Base-by-base conservation (phyloP, 805 yeast species). In the Suhomyces faveliae region DNA sequence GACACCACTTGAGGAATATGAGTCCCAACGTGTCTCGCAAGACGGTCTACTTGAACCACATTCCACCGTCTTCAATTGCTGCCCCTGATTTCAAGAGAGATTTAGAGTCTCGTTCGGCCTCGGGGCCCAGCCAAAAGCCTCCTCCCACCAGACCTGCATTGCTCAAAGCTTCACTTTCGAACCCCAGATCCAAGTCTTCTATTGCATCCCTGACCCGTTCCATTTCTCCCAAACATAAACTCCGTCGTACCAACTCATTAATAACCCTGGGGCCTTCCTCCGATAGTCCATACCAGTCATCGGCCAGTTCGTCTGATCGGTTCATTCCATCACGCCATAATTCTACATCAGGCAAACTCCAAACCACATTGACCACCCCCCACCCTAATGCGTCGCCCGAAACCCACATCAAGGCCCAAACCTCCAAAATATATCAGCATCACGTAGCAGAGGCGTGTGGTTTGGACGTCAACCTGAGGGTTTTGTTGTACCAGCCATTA, bases 361-460 rank as follows among this genome's bases (percentile, higher is more conserved):
- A 71, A 39, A 62, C 72, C 11, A 47, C 52, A 6, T 56, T 54
- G n/a, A 51, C 59, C n/a, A 51, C 56, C 15, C 76, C 74, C 2
- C 73, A 63, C 46, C 78, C 78, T 2, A 70, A 71, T 56, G 77
- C 77, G 13, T 71, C 79, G 46, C 84, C 84, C 1, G 71, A 73
- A 50, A 76, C 79, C 5, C 83, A 80, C 57, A 78, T 80, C 39
- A 75, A 74, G 54, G 77, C 78, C 3, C 82, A 79, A 58, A 78
- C 80, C 3, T 67, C 77, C 7, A 73, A 76, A 51, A 76, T 79
- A 4, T 89, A 88, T 60, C 85, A 86, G 63, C 81, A 81, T 57
- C 84, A 89, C 22, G 96, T 92, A 1, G 98, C 97, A 0, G 87
- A 87, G 61, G 98, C 97, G 0, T 92, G 97, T 64, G 98, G 99